A percentile compares a stretch with the other conserved stretches of the same genome.
These are phyloP conservation scores for Ophiocordyceps camponoti-saundersi DNA, from an alignment of 2,329 filamentous ascomycete genomes.

Conservation along the genomic window DNA sequence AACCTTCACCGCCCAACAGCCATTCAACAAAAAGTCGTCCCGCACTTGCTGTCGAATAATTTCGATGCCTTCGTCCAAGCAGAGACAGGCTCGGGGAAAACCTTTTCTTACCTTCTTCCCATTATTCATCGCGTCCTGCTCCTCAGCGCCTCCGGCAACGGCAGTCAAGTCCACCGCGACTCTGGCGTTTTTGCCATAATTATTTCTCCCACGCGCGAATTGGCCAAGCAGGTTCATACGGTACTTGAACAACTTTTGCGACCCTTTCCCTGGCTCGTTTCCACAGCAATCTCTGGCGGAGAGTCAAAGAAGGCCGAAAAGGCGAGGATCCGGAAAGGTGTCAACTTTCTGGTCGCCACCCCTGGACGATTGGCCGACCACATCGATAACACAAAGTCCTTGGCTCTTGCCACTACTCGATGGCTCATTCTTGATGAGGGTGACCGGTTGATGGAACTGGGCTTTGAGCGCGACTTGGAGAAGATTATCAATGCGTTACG, in stretches of 20 bases:
- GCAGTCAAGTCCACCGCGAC: constrained; percentile 53
- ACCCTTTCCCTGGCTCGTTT: constrained; percentile 89
- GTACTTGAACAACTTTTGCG: constrained; percentile 74
- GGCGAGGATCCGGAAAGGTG: constrained; percentile 77
- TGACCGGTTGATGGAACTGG: constrained; percentile 94
- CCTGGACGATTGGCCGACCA: constrained; percentile 86
- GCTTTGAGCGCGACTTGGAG: constrained; percentile 87
- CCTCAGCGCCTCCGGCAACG: constrained; percentile 42
- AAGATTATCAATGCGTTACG: constrained; percentile 71
- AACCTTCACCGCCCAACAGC: constrained; percentile 80
- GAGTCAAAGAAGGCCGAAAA: constrained; percentile 71
- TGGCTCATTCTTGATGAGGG: constrained; percentile 95
- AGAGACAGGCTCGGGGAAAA: constrained; percentile 95
- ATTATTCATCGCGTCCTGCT: constrained; percentile 78
- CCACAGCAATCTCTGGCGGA: constrained; percentile 61
- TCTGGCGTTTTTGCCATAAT: constrained; percentile 88
- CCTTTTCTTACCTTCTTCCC: constrained; percentile 83
- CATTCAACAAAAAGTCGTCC: constrained; percentile 81
- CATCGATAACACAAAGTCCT: constrained; percentile 74
- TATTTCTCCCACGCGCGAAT: constrained; percentile 81
- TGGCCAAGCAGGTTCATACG: constrained; percentile 82
- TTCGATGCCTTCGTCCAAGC: constrained; percentile 92
- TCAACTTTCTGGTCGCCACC: constrained; percentile 92
- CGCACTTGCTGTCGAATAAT: constrained; percentile 62
- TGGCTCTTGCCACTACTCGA: constrained; percentile 75